A percentile compares a stretch with the other conserved stretches of the same genome.
Conservation (phyloP, 169 alveolate species). For the Babesia caballi region DNA sequence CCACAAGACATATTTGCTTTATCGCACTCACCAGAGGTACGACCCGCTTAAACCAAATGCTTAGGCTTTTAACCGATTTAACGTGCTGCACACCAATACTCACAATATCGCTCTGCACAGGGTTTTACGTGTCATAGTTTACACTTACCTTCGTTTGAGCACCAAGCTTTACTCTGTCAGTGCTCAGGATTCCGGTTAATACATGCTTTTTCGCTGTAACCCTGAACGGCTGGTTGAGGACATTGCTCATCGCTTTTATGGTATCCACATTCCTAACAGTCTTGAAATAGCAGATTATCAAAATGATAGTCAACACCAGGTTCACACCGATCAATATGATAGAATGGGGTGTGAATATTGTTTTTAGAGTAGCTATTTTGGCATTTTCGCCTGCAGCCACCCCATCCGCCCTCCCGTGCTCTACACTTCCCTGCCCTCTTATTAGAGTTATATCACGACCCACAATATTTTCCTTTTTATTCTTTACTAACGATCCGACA, state of each 20-base stretch:
- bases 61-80: not conserved
- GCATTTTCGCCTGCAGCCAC: not conserved
- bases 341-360: not conserved
- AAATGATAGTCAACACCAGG: not conserved
- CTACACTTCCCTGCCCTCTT: too few species aligned
- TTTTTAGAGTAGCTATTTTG: not conserved
- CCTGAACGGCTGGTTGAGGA: not conserved
- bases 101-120: not conserved
- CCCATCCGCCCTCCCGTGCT: too few species aligned
- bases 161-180: not conserved
- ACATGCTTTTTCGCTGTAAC: too few species aligned
- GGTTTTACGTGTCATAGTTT: not conserved
- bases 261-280: not conserved
- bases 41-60: not conserved
- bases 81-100: not conserved
- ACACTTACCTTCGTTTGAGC: not conserved
- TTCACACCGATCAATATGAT: not conserved
- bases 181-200: not conserved
- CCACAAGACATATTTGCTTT: not conserved
- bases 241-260: not conserved
- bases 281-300: conserved; percentile 5
- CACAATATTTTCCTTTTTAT: not conserved
- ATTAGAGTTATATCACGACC: not conserved
- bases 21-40: not conserved
- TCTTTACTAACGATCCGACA: not conserved